Conservation (phyloP, 768 basidiomycete species). For the Filobasidium floriforme region DNA sequence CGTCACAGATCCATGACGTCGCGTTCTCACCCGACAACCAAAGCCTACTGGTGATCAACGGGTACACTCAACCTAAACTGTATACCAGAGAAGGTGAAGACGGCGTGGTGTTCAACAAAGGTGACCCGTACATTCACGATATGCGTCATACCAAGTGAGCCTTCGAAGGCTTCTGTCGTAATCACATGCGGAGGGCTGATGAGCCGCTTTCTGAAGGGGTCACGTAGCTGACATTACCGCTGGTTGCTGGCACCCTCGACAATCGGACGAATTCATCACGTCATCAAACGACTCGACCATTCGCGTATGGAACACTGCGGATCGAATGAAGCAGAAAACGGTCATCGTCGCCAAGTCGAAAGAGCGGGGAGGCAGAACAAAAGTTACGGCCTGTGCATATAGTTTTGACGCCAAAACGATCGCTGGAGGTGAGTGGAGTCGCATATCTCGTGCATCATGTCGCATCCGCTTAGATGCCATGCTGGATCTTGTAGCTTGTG, state of each 20-base stretch:
- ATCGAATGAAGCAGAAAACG: constrained; percentile 85
- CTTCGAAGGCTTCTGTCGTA: neutral
- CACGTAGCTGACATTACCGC: constrained; percentile 85
- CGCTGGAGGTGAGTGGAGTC: constrained; percentile 66
- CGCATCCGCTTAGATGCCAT: no score
- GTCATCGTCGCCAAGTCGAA: constrained; percentile 96
- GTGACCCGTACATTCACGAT: constrained; percentile 95
- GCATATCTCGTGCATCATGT: constrained; percentile 15
- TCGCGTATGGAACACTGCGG: constrained; percentile 91
- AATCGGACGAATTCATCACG: constrained; percentile 76
- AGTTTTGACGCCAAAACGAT: constrained; percentile 83
- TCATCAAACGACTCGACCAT: constrained; percentile 93
- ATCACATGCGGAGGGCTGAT: neutral
- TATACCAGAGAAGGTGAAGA: constrained; percentile 91
- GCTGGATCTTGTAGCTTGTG: constrained; percentile 55
- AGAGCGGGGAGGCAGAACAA: constrained; percentile 86
- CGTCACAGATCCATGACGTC: constrained; percentile 72
- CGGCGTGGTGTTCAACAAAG: constrained; percentile 61
- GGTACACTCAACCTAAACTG: constrained; percentile 76
- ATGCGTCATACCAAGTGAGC: constrained; percentile 96
- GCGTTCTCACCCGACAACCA: constrained; percentile 84
- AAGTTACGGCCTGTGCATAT: constrained; percentile 78
- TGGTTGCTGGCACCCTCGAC: constrained; percentile 90
- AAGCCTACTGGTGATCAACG: constrained; percentile 77
- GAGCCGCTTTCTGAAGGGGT: constrained; percentile 54